Evolutionary conservation across 169 alveolate genomes (phyloP).

Genomic region (Haemoproteus tartakovskyi): DNA sequence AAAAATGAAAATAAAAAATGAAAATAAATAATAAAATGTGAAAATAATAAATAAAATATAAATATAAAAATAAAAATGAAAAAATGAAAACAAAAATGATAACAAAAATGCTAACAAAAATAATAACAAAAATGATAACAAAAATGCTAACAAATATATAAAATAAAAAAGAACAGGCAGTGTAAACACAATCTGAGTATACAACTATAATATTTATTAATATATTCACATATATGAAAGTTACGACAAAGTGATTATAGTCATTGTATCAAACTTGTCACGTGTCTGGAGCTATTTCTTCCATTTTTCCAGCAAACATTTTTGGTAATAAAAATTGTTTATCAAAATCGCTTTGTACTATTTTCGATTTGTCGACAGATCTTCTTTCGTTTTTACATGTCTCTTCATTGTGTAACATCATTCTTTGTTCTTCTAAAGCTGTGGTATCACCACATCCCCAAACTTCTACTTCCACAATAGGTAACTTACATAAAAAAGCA

Average conservation of each 20-base stretch:
- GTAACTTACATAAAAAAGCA: slow-evolving; percentile 21
- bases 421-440: slow-evolving; percentile 21
- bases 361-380: slow-evolving; percentile 39
- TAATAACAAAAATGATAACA: too few species aligned
- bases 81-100: too few species aligned
- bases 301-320: slow-evolving; percentile 36
- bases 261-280: not conserved
- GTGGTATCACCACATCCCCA: slow-evolving; percentile 65
- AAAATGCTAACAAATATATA: too few species aligned
- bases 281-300: slow-evolving; percentile 6
- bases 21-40: too few species aligned
- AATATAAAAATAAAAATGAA: too few species aligned
- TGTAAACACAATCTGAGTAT: too few species aligned
- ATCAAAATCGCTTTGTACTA: slow-evolving; percentile 64
- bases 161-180: too few species aligned
- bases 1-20: too few species aligned
- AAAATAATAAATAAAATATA: too few species aligned
- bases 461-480: slow-evolving; percentile 56
- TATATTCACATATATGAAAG: too few species aligned
- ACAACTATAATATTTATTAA: too few species aligned
- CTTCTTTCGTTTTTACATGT: slow-evolving; percentile 57
- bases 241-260: not conserved
- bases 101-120: too few species aligned
- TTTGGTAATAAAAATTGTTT: slow-evolving; percentile 55
- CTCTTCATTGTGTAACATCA: slow-evolving; percentile 34